Evolutionary conservation across 2,329 filamentous ascomycete species (phyloP).

Genomic region (Claviceps maximensis): DNA sequence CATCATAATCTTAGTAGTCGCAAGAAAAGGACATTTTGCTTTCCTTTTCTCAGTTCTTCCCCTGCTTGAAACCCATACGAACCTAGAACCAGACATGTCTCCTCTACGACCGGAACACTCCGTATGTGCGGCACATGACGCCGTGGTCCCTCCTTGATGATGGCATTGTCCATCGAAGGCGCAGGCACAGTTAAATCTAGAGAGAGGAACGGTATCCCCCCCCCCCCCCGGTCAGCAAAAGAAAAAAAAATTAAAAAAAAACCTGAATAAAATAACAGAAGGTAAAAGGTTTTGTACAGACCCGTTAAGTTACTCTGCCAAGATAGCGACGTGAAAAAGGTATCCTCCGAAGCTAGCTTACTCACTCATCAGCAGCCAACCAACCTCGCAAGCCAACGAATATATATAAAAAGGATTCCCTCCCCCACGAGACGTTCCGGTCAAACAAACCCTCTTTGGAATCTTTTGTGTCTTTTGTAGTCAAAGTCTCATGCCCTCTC

Average conservation of each 20-base stretch:
- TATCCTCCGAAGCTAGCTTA: neutral
- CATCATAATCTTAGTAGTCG: neutral
- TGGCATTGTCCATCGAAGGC: neutral
- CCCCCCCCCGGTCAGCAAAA: neutral
- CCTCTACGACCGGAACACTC: neutral
- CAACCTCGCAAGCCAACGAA: too few species aligned
- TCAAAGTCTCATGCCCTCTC: neutral
- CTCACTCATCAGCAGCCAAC: neutral
- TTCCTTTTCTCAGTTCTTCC: neutral
- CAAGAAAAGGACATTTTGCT: neutral
- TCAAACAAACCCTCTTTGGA: neutral
- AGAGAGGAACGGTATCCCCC: neutral
- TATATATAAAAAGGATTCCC: neutral
- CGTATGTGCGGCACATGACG: neutral
- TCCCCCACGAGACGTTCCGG: too few species aligned
- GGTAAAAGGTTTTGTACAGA: neutral
- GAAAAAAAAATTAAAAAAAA: neutral
- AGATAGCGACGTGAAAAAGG: conserved; percentile 1
- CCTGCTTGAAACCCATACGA: neutral
- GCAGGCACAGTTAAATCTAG: neutral
- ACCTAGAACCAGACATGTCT: neutral
- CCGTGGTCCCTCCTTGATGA: conserved; percentile 3
- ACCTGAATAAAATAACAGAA: neutral
- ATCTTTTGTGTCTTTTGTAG: neutral
- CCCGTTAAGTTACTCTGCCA: neutral